phyloP scores from a whole-genome alignment of 176 grass and related monocot genomes.

The Luzula sylvatica region DNA sequence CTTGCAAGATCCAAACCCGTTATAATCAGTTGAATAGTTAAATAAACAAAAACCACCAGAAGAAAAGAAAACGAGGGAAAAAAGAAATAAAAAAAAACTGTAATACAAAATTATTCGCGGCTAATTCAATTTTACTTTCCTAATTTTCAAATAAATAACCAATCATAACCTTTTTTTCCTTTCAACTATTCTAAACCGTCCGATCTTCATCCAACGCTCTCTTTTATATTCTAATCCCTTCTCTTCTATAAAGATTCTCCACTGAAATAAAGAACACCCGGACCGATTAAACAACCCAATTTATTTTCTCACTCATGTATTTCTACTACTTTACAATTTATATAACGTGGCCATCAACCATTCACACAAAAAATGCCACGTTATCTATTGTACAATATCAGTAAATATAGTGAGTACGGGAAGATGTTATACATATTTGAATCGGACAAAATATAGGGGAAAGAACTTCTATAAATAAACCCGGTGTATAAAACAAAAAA shows the following conservation, averaged over 20 bases:
- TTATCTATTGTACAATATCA: background rate
- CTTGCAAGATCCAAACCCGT: no score
- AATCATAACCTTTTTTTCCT: background rate
- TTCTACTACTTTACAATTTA: background rate
- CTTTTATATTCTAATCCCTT: background rate
- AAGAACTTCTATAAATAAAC: background rate
- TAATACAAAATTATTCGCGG: slow-evolving; percentile 16
- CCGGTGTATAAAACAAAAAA: background rate
- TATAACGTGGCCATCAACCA: slow-evolving; percentile 1
- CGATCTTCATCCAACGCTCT: background rate
- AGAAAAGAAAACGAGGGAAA: slow-evolving; percentile 20
- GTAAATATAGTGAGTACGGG: background rate
- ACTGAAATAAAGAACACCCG: slow-evolving; percentile 22
- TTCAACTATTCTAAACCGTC: slow-evolving; percentile 1
- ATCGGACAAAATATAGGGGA: slow-evolving; percentile 1
- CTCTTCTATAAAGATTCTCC: slow-evolving; percentile 7
- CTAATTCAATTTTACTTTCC: slow-evolving; percentile 12
- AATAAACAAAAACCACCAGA: no score
- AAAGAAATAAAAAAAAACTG: slow-evolving; percentile 1
- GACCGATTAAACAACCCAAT: slow-evolving; percentile 16
- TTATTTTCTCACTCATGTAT: background rate
- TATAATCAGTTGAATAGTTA: no score
- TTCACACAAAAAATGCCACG: background rate
- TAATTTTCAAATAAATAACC: slow-evolving; percentile 5
- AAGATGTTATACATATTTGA: background rate